These are phyloP conservation scores for Vigna nakashimae DNA, from an alignment of 306 rosid genomes.

Conservation along the genomic window DNA sequence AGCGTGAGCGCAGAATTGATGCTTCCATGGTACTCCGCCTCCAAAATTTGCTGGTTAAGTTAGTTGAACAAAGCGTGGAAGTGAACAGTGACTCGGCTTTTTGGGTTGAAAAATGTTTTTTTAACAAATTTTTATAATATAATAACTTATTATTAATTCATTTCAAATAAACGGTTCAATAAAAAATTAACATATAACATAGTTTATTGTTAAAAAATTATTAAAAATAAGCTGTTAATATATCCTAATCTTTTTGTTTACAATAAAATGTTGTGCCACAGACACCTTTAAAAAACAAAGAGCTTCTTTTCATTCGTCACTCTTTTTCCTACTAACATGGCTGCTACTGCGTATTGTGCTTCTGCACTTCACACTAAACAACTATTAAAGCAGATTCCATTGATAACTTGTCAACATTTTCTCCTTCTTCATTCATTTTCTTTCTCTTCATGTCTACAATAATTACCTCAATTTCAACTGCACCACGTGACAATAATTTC, in stretches of 20 bases:
- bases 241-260: no score
- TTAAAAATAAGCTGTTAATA: no score
- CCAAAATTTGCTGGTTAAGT: slow-evolving; percentile 43
- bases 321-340: slow-evolving; percentile 2
- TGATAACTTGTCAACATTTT: background rate
- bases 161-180: no score
- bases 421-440: background rate
- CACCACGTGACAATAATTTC: slow-evolving; percentile 32
- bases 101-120: no score
- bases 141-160: no score
- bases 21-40: background rate
- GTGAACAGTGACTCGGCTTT: no score
- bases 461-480: slow-evolving; percentile 36
- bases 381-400: slow-evolving; percentile 32
- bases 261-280: background rate
- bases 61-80: slow-evolving; percentile 40
- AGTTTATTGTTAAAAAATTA: no score
- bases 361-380: slow-evolving; percentile 13
- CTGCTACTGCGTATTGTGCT: slow-evolving; percentile 17
- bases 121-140: no score
- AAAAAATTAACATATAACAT: no score
- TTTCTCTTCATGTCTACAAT: background rate
- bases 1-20: background rate
- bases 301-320: background rate
- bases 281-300: background rate